Base-by-base conservation (phyloP, 2,329 filamentous ascomycete genomes). In the Albifimbria verrucaria region DNA sequence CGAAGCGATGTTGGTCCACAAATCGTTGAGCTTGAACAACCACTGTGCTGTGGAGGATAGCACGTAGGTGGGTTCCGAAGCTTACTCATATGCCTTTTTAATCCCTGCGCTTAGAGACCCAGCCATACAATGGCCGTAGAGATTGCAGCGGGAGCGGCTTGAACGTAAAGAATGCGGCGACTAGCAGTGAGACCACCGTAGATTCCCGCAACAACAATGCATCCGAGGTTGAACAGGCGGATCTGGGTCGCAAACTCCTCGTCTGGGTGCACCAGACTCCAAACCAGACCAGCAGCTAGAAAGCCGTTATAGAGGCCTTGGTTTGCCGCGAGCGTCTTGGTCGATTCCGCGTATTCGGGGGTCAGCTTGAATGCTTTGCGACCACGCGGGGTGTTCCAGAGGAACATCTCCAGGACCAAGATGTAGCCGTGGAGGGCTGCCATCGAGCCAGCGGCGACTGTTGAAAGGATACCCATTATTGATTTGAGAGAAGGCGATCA, bases 241-340 rank as follows among this genome's bases (percentile, higher is more conserved):
- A 80, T 66, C 64, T 80, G 73, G 3, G 51, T 57, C 17, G 68
- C 71, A 53, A 80, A 72, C 36, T 65, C 71, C 7, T 65, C 51
- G 6, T 69, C 67, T 1, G 77, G 75, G 58, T 80, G 76, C 3
- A 66, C n/a, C n/a, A 79, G 56, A 3, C 72, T 70, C 77, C 77
- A 80, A 23, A 66, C 53, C 2, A 80, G 62, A 0, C 77, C 77
- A 1, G 76, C 76, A 3, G 76, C 72, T n/a, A 80, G 67, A 51
- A 80, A 78, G 42, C 77, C 77, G 59, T 80, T 80, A 66, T 80
- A 80, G 6, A 80, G 67, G 20, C 77, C 77, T 60, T 80, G 77
- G 62, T 80, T 80, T 50, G 74, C 74, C 46, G 75, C 77, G 32
- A 80, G 65, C 4, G 66, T 59, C 55, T 70, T 71, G 3, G 75